phyloP scores from a whole-genome alignment of 2,329 filamentous ascomycete genomes.

The Knoxdaviesia capensis region DNA sequence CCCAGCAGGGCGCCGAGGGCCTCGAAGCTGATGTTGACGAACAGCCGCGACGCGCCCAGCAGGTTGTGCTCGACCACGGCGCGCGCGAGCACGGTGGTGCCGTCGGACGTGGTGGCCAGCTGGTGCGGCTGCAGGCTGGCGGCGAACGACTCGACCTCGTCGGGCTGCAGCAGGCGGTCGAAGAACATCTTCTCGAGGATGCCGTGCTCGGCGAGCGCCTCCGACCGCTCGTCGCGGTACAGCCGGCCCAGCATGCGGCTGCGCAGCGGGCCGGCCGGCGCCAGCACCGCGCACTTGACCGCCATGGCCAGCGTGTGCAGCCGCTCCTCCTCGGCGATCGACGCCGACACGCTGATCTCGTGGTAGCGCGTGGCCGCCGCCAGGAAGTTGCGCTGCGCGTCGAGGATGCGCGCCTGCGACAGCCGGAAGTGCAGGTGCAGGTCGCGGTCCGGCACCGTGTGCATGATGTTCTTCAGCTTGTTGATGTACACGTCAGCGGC shows the following conservation, averaged over 20 bases:
- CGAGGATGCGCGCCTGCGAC: constrained; percentile 79
- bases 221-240: constrained; percentile 81
- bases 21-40: constrained; percentile 58
- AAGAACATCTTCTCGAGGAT: constrained; percentile 98
- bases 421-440: constrained; percentile 73
- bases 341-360: constrained; percentile 56
- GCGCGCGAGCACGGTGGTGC: constrained; percentile 78
- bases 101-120: constrained; percentile 73
- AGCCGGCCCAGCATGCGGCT: constrained; percentile 62
- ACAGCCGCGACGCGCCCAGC: constrained; percentile 62
- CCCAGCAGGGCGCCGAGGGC: constrained; percentile 61
- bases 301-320: constrained; percentile 69
- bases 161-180: constrained; percentile 59
- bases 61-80: constrained; percentile 95
- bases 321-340: constrained; percentile 72
- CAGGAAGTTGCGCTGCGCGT: constrained; percentile 76
- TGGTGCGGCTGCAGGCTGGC: constrained; percentile 69
- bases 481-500: constrained; percentile 76
- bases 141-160: constrained; percentile 77
- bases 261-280: constrained; percentile 71
- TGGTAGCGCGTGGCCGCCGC: constrained; percentile 79
- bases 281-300: constrained; percentile 80
- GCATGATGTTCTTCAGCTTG: constrained; percentile 84
- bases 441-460: constrained; percentile 52
- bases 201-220: constrained; percentile 55